phyloP scores from a whole-genome alignment of 345 rosid genomes.

The Sonneratia alba region DNA sequence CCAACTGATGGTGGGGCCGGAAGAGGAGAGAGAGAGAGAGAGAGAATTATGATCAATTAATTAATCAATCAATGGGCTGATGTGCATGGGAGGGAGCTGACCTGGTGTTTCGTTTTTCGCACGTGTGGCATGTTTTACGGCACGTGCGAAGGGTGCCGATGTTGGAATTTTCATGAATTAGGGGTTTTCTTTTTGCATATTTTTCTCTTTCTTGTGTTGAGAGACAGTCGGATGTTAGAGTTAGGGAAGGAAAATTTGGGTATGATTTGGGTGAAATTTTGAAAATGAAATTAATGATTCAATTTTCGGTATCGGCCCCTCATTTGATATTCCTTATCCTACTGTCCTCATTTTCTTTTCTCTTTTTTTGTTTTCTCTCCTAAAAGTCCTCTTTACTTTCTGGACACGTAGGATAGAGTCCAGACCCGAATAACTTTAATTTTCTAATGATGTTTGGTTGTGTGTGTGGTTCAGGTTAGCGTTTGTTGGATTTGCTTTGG shows the following conservation, averaged over 20 bases:
- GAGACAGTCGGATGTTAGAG: not conserved
- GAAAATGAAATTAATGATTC: conserved; percentile 1
- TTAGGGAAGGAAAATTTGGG: not conserved
- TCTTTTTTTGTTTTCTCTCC: not conserved
- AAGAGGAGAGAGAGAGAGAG: not conserved
- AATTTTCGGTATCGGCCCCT: conserved; percentile 1
- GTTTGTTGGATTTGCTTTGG: not conserved
- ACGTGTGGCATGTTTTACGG: conserved; percentile 1
- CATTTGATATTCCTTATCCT: not conserved
- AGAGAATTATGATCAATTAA: not conserved
- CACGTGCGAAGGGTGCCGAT: conserved; percentile 4
- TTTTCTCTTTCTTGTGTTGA: not conserved
- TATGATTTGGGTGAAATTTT: not conserved
- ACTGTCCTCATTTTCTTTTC: not conserved
- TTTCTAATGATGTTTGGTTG: not conserved
- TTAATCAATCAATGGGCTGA: not conserved
- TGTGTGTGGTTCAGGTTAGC: not conserved
- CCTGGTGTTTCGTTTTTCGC: not conserved
- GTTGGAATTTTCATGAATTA: conserved; percentile 1
- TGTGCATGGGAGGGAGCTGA: not conserved
- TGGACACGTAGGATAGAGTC: no score
- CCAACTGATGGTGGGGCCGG: not conserved
- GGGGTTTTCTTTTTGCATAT: not conserved
- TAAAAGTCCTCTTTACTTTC: not conserved
- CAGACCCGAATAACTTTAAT: not conserved